Base-by-base conservation (phyloP, 2,329 filamentous ascomycete species). In the Ceratocystis cacaofunesta region DNA sequence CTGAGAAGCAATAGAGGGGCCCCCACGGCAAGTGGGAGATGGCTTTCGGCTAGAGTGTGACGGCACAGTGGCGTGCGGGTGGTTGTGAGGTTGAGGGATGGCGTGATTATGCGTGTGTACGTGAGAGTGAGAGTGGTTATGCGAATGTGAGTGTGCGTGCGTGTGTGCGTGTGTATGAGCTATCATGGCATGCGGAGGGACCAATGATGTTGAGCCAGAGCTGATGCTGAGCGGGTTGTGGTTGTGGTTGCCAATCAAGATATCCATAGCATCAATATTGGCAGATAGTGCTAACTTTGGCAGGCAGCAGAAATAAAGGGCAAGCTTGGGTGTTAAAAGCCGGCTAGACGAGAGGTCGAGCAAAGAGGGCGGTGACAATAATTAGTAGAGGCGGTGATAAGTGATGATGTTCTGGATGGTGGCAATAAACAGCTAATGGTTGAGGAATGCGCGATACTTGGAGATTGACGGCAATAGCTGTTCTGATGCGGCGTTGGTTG, bases 171-270 rank as follows among this genome's bases (percentile, higher is more conserved):
- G 64, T 28, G 48, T 19, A 19, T 65, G 64, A 36, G 58, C 46
- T 30, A 66, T 62, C 64, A 66, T 66, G 57, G 64, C 64, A 65
- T 62, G 64, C 46, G 64, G 48, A 41, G 61, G 41, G 32, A 62
- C 43, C 43, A 62, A 50, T 12, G 61, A 58, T 7, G 28, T 19
- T 17, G 55, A 58, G 55, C 55, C 55, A 58, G 60, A 46, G 43
- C 28, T 61, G 19, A 61, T 61, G 60, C 22, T 28, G 8, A 61
- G 41, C 5, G 30, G 60, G 48, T 64, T 41, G 22, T 64, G 50
- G 62, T 52, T 41, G 48, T 64, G 62, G 43, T 64, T 57, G n/a
- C 48, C 48, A 58, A 58, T 58, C 55, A 58, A 58, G 55, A 58
- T 58, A 32, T 58, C 55, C 55, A 58, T 58, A 58, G 55, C 55